Percentiles rank a stretch among this genome's conserved stretches.
Evolutionary conservation across 2,329 filamentous ascomycete genomes (phyloP).

Genomic region (Blastomyces parvus): DNA sequence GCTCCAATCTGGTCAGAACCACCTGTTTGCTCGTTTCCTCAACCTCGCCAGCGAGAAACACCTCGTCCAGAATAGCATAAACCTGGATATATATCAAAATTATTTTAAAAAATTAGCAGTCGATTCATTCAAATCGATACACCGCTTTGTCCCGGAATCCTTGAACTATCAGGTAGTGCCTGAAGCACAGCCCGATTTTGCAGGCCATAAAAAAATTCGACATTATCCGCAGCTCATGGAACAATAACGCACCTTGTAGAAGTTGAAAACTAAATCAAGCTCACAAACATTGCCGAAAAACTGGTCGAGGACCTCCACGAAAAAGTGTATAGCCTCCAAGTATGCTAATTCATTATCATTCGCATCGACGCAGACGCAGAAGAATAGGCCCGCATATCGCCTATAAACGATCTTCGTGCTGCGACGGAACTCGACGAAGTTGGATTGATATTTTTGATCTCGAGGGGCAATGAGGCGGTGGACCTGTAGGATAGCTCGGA

Average conservation of each 20-base stretch:
- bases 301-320: conserved; percentile 94
- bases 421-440: conserved; percentile 77
- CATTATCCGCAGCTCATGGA: background rate
- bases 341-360: conserved; percentile 98
- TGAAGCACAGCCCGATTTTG: background rate
- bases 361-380: conserved; percentile 97
- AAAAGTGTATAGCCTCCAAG: conserved; percentile 97
- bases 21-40: conserved; percentile 99
- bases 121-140: background rate
- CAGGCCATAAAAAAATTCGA: background rate
- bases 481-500: conserved; percentile 46
- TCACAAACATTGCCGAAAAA: conserved; percentile 99
- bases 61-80: conserved; percentile 96
- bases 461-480: conserved; percentile 95
- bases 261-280: conserved; percentile 73
- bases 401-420: conserved; percentile 91
- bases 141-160: background rate
- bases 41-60: conserved; percentile 94
- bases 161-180: background rate
- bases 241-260: conserved; percentile 50
- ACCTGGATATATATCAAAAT: conserved; percentile 45
- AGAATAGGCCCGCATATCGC: conserved; percentile 94
- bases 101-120: conserved; percentile 7
- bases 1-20: conserved; percentile 83
- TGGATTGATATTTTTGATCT: conserved; percentile 99